Evolutionary conservation across 1,284 basidiomycete species (phyloP), one percentile per base, ranked within the genome.

Genomic region (Boletus albobrunnescens): DNA sequence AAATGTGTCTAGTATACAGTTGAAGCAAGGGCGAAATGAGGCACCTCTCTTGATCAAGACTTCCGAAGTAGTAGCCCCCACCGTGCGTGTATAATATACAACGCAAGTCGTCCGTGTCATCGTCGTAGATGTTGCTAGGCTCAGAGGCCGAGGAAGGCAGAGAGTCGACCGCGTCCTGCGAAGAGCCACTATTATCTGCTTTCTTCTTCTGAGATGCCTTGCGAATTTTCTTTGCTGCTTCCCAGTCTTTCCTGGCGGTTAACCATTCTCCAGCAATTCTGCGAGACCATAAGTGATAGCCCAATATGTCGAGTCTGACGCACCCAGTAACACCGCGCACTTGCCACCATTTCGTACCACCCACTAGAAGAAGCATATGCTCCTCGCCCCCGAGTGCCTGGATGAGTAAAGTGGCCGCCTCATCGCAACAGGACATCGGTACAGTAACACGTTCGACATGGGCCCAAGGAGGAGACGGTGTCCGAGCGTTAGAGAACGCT

Each of bases 281-380:
- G 41, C 33, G 51, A 20, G 36, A 42, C 36, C 27, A 39, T 52
- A 7, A 54, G 12, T 42, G 3, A 42, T 13, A 30, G 46, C 12
- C 28, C 24, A 37, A 44, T 19, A 49, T 32, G 1, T 19, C 8
- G 28, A 20, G 12, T 12, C 3, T 27, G 22, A 44, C 58, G 46
- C 56, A 92, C 87, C 77, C 91, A 61, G 73, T 71, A 49, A 81
- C 66, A n/a, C 86, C 84, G 28, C 91, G 82, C 16, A 93, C 87
- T 65, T 94, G 94, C 95, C 94, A 98, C 94, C 95, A 98, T 60
- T 93, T 93, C 7, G 83, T 82, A 2, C 94, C 95, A 14, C 94
- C 94, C 2, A 94, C 84, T 22, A 94, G 65, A 45, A 78, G 78
- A 55, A 81, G 79, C 9, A 89, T 81, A 43, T 76, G 72, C 26